Evolutionary conservation across 2,329 filamentous ascomycete species (phyloP), one percentile per base, ranked within the genome.

Genomic region (Leptodontidium sp.): DNA sequence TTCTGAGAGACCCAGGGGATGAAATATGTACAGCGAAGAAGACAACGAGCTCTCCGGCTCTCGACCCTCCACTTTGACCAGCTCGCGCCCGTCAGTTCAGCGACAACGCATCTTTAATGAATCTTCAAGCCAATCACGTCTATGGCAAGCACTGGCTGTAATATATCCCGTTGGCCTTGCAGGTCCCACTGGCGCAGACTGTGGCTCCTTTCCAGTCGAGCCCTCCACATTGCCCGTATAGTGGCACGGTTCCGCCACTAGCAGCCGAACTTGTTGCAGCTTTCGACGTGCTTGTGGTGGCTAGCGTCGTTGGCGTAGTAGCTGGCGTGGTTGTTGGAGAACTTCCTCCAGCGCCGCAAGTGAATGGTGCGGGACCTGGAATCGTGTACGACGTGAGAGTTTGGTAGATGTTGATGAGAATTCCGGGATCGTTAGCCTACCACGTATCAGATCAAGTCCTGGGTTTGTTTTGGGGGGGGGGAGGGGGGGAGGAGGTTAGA

Each of bases 361-460:
- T 65, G 52, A 78, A 73, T 65, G 81, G 78, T 9, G 78, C 67
- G 38, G 81, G 80, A 1, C 81, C 81, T 2, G 81, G 82, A 63
- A 82, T 80, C 35, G 69, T 77, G 72, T 83, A 83, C 7, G 69
- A 76, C 55, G 80, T 75, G 53, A 77, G 71, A 29, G 76, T 76
- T 73, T 65, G 75, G 71, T 80, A 82, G 69, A 84, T 85, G 75
- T 85, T 83, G 72, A 85, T 81, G 43, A 81, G 78, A 72, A 86
- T 84, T 49, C 83, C 84, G 1, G 83, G 81, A 75, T 86, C 83
- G 63, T 70, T 80, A 6, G 81, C 77, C 65, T 79, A 50, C 8
- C n/a, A 45, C 21, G n/a, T 4, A 15, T 49, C 43, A 62, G 35
- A 17, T n/a, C 43, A 17, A 15, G 11, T 26, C 35, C 12, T 12